These are phyloP conservation scores for Phytophthora sp. DNA, from an alignment of 352 stramenopile species.

Conservation along the genomic window DNA sequence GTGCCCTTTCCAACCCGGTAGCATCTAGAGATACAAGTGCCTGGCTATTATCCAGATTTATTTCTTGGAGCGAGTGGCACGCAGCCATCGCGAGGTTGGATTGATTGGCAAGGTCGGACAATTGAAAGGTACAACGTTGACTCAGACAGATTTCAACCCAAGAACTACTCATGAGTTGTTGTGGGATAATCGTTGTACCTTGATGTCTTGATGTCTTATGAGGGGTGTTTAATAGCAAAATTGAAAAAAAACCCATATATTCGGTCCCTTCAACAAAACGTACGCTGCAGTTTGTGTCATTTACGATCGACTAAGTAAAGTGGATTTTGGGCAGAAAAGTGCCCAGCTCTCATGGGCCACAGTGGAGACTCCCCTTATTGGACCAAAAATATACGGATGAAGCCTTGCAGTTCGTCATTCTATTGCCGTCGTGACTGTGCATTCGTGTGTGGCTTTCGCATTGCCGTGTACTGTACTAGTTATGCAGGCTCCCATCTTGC, in stretches of 20 bases:
- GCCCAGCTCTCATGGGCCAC: constrained; percentile 16
- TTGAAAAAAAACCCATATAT: not conserved
- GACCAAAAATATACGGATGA: constrained; percentile 24
- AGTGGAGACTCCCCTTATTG: too few relatives aligned
- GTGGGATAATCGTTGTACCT: not conserved
- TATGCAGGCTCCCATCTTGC: constrained; percentile 28
- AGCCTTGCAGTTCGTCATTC: constrained; percentile 24
- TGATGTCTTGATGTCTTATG: not conserved
- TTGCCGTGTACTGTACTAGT: constrained; percentile 7
- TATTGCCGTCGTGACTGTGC: constrained; percentile 18
- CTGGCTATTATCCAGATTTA: constrained; percentile 41
- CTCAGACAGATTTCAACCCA: constrained; percentile 12
- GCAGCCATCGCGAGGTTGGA: constrained; percentile 22
- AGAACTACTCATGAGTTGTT: not conserved
- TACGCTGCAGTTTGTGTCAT: not conserved
- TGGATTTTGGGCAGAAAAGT: constrained; percentile 23
- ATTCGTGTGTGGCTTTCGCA: constrained; percentile 6
- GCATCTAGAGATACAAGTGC: constrained; percentile 26
- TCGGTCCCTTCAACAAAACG: not conserved
- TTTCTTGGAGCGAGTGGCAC: constrained; percentile 26
- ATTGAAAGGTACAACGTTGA: constrained; percentile 11
- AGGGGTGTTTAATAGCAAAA: too few relatives aligned
- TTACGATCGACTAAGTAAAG: constrained; percentile 21
- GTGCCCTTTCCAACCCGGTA: constrained; percentile 19
- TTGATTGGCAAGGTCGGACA: constrained; percentile 26